Evolutionary conservation across 2,329 filamentous ascomycete species (phyloP).

Genomic region (Sclerotinia nivalis): DNA sequence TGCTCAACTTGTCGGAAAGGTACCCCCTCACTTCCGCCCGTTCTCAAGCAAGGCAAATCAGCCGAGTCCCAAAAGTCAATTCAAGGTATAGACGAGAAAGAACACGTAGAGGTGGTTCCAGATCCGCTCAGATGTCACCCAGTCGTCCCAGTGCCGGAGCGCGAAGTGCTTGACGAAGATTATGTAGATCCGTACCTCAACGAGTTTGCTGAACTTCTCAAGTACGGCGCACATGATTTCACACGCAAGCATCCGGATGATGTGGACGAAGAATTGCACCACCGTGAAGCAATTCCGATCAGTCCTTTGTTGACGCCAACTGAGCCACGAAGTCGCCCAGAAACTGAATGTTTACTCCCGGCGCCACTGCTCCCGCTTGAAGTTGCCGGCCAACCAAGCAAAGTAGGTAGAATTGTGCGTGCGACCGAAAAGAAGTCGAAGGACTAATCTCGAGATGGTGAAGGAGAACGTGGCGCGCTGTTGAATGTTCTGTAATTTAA

Average conservation of each 20-base stretch:
- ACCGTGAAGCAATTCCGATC: not conserved
- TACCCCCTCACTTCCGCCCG: not conserved
- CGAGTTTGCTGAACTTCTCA: not conserved
- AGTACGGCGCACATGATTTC: conserved; percentile 1
- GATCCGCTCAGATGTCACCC: not conserved
- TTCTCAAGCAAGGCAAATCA: not conserved
- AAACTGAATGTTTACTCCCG: no score
- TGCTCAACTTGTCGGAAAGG: not conserved
- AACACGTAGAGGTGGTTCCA: no score
- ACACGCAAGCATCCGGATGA: not conserved
- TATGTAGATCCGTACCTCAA: not conserved
- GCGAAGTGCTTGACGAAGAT: not conserved
- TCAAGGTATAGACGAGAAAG: not conserved
- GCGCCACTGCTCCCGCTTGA: not conserved
- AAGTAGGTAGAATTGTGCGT: not conserved
- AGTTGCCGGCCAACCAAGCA: not conserved
- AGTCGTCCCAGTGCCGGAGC: fast-evolving
- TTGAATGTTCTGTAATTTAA: not conserved
- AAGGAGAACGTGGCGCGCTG: not conserved
- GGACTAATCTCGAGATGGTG: no score
- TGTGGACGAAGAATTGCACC: no score
- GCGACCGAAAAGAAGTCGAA: not conserved
- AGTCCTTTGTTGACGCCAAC: not conserved
- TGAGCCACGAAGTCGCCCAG: not conserved
- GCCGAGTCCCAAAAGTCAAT: not conserved